A percentile compares a stretch with the other conserved stretches of the same genome.
Evolutionary conservation across 805 yeast species (phyloP).

Genomic region (Citeromyces nyonsensis): DNA sequence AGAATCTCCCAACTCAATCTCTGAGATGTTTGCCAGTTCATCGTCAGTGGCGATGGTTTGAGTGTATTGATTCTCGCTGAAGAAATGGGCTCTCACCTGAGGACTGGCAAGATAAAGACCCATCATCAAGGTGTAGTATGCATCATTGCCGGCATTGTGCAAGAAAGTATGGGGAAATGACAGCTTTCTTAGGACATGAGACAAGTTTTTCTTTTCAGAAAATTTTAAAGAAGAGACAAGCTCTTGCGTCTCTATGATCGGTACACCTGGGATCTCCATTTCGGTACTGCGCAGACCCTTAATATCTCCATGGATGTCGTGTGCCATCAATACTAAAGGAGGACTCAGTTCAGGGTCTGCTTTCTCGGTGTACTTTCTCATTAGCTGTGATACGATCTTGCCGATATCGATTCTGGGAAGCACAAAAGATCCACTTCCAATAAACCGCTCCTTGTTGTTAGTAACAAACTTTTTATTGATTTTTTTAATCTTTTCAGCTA

Average conservation of each 20-base stretch:
- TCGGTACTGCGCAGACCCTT: constrained; percentile 6
- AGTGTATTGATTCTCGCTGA: too few relatives aligned
- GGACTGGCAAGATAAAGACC: constrained; percentile 1
- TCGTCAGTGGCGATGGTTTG: too few relatives aligned
- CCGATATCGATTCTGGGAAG: constrained; percentile 6
- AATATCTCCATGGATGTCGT: constrained; percentile 12
- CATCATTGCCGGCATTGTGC: constrained; percentile 17
- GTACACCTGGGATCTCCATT: constrained; percentile 7
- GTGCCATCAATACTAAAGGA: constrained; percentile 12
- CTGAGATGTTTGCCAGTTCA: too few relatives aligned
- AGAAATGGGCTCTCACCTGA: too few relatives aligned
- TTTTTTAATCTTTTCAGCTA: constrained; percentile 7
- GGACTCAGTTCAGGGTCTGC: constrained; percentile 6
- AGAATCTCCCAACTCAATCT: too few relatives aligned
- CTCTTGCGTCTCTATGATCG: constrained; percentile 12
- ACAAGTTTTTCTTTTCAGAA: constrained; percentile 5
- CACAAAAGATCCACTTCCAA: constrained; percentile 12
- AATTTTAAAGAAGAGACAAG: constrained; percentile 11
- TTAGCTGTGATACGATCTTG: not conserved
- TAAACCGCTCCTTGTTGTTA: constrained; percentile 10
- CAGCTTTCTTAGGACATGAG: constrained; percentile 11
- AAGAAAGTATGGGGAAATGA: constrained; percentile 12
- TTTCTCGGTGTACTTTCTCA: constrained; percentile 4
- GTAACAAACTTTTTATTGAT: constrained; percentile 12
- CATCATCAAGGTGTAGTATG: constrained; percentile 12